Conservation (phyloP, 2,329 filamentous ascomycete genomes). For the Chaetothyriales sp. region DNA sequence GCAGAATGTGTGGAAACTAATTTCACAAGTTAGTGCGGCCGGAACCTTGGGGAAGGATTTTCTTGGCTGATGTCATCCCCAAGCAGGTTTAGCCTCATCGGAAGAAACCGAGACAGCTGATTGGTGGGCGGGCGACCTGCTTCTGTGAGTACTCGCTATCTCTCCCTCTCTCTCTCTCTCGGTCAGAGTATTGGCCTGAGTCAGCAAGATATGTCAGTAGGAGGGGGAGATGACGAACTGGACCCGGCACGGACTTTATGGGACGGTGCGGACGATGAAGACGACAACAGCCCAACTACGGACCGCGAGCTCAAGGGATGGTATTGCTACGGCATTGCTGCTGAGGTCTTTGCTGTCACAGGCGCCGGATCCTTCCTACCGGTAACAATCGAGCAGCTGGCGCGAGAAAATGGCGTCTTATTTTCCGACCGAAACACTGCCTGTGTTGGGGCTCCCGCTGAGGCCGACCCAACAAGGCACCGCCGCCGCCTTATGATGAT, state of each 20-base stretch:
- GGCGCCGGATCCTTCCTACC: constrained; percentile 78
- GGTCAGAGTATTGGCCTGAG: not conserved
- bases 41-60: not conserved
- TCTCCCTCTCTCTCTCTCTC: not conserved
- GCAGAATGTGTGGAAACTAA: too few species aligned
- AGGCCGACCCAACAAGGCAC: constrained; percentile 11
- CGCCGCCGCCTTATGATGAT: constrained; percentile 11
- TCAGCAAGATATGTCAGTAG: constrained; percentile 2
- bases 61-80: not conserved
- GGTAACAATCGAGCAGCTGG: constrained; percentile 80
- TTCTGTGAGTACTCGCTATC: too few species aligned
- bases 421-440: constrained; percentile 53
- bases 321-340: constrained; percentile 89
- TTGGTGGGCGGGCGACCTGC: not conserved
- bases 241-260: constrained; percentile 27
- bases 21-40: not conserved
- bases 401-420: constrained; percentile 76
- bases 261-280: constrained; percentile 54
- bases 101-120: not conserved
- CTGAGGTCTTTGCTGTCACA: constrained; percentile 86
- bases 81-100: not conserved
- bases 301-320: constrained; percentile 69
- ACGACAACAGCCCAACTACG: constrained; percentile 74
- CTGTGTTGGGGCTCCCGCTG: constrained; percentile 39
- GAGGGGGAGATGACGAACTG: constrained; percentile 7